A percentile compares a stretch with the other conserved stretches of the same genome.
These are phyloP conservation scores for Hordeum pubiflorum DNA, from an alignment of 202 grass and related monocot species.

Conservation along the genomic window DNA sequence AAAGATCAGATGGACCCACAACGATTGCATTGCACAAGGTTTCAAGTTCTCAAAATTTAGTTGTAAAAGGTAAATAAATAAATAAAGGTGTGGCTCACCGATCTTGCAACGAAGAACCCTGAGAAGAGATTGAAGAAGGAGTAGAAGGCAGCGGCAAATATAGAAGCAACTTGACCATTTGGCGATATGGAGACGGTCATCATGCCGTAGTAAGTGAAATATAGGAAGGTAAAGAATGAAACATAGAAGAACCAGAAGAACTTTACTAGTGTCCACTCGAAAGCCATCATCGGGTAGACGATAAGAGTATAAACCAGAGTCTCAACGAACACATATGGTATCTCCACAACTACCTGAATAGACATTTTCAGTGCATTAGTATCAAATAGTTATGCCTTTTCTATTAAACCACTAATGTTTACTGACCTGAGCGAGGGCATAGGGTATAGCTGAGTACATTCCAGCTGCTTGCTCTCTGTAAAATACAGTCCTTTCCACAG, in stretches of 20 bases:
- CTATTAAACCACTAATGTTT: conserved; percentile 11
- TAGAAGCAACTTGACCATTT: conserved; percentile 51
- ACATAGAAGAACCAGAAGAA: conserved; percentile 78
- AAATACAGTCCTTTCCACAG: conserved; percentile 61
- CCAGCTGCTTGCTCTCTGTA: conserved; percentile 57
- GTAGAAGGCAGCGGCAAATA: conserved; percentile 51
- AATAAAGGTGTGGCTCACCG: conserved; percentile 25
- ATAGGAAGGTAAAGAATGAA: conserved; percentile 48
- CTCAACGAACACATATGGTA: conserved; percentile 61
- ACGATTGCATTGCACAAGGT: neutral
- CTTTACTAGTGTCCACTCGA: conserved; percentile 50
- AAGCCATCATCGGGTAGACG: conserved; percentile 57
- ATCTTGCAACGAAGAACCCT: conserved; percentile 57
- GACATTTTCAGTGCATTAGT: neutral
- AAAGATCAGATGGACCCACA: conserved; percentile 1
- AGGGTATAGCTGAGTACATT: conserved; percentile 69
- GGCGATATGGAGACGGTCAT: conserved; percentile 54
- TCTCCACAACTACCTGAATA: conserved; percentile 59
- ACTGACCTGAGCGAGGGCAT: conserved; percentile 61
- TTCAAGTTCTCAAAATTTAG: neutral
- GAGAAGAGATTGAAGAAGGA: conserved; percentile 67
- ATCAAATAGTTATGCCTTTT: conserved; percentile 7
- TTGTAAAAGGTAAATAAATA: neutral
- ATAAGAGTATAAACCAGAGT: conserved; percentile 32
- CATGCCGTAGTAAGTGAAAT: conserved; percentile 74